Evolutionary conservation across 2,329 filamentous ascomycete genomes (phyloP).

Genomic region (Colletotrichum sansevieriae): DNA sequence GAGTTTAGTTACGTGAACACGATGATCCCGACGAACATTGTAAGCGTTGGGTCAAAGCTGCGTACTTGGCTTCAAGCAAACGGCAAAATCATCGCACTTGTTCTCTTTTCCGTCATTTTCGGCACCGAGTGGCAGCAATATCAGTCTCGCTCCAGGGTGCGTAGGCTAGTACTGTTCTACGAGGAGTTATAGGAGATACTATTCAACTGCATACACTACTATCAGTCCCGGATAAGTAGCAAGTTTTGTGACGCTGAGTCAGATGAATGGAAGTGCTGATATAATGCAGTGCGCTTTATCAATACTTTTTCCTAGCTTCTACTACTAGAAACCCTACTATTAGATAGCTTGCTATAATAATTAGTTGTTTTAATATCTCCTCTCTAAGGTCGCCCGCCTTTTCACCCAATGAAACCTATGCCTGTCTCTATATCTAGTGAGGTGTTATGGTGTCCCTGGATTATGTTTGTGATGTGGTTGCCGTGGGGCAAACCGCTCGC

Average conservation of each 20-base stretch:
- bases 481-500: too few species aligned
- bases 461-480: too few species aligned
- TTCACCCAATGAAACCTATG: too few species aligned
- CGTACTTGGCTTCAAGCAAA: background rate
- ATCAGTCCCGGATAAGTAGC: background rate
- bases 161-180: background rate
- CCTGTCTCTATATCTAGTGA: too few species aligned
- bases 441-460: too few species aligned
- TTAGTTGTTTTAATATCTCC: too few species aligned
- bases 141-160: background rate
- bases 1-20: constrained; percentile 3
- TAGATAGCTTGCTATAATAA: too few species aligned
- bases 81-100: background rate
- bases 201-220: background rate
- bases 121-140: background rate
- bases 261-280: too few species aligned
- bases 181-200: background rate
- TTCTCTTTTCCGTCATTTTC: background rate
- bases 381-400: too few species aligned
- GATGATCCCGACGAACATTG: background rate
- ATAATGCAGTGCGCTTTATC: background rate
- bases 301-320: too few species aligned
- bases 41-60: constrained; percentile 1
- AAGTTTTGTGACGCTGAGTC: rapidly evolving
- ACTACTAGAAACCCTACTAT: too few species aligned